Evolutionary conservation across 1,139 yeast genomes (phyloP), one percentile per base, ranked within the genome.

Genomic region (Debaryomyces fabryi): DNA sequence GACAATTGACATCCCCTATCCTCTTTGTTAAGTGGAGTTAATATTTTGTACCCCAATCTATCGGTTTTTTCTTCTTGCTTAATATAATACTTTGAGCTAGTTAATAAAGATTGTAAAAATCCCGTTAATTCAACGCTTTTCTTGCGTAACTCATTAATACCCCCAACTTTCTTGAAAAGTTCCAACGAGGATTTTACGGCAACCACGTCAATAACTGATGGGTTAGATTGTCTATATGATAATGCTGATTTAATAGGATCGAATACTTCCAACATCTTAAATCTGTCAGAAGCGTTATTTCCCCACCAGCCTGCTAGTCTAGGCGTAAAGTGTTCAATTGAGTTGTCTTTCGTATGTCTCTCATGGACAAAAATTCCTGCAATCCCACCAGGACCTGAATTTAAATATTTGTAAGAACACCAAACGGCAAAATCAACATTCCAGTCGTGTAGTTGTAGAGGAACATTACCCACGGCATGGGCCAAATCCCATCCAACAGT

Each of bases 281-380:
- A 92, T 52, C 97, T 72, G 29, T 82, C 83, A 1, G 60, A 57
- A 0, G 85, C 72, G 56, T 87, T 82, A 62, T 89, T 91, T 0
- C 97, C 97, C 97, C 98, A 92, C 98, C 98, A 92, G 0, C 98
- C 98, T 0, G 97, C 96, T 48, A 88, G 72, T 54, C 97, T 74
- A 1, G 96, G 87, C 33, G 79, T 60, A 45, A 73, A 73, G 39
- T 67, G 66, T 13, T 62, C 54, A 23, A 58, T 61, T 46, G 68
- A 58, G 60, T 61, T 70, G 54, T 62, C 58, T 41, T 59, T 59
- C n/a, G 81, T 75, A 60, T 69, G 72, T 46, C 59, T 66, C 55
- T 82, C 85, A 63, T 90, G 82, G 24, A 91, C 86, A 60, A 82
- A 91, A 23, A 88, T 77, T 0, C 96, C 96, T 2, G 90, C 96